Conservation (phyloP, 768 basidiomycete species). For the Pseudohyphozyma bogoriensis region DNA sequence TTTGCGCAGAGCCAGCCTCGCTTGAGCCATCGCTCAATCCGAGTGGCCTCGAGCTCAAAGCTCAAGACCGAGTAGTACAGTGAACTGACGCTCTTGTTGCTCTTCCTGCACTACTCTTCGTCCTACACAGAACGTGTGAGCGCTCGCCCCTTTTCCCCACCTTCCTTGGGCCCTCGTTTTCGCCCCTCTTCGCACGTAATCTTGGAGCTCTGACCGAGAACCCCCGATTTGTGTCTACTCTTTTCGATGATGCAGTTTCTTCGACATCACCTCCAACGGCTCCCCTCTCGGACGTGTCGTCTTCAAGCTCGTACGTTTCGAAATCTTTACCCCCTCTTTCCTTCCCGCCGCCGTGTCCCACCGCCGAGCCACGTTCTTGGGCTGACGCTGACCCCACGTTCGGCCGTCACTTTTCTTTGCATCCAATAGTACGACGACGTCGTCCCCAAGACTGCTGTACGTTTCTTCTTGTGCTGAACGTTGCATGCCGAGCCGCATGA, state of each 20-base stretch:
- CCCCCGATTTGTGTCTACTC: too few relatives aligned
- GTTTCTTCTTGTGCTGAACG: conserved; percentile 39
- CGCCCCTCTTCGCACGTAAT: too few relatives aligned
- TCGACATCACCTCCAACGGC: conserved; percentile 48
- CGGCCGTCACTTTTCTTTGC: background rate
- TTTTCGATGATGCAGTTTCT: too few relatives aligned
- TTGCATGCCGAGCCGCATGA: conserved; percentile 26
- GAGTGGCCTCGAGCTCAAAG: conserved; percentile 1
- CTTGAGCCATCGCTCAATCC: conserved; percentile 1
- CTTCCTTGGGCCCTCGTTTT: too few relatives aligned
- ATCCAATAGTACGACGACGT: conserved; percentile 46
- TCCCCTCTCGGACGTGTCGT: conserved; percentile 58
- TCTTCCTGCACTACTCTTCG: background rate
- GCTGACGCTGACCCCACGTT: background rate
- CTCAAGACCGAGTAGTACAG: too few relatives aligned
- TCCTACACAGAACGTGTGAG: background rate
- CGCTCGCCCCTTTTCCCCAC: too few relatives aligned
- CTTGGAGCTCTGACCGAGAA: too few relatives aligned
- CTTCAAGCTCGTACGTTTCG: conserved; percentile 72
- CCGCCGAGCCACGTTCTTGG: too few relatives aligned
- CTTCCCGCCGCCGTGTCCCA: too few relatives aligned
- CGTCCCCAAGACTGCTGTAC: conserved; percentile 77
- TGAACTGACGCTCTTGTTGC: too few relatives aligned
- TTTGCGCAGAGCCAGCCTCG: background rate
- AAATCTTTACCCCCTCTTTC: conserved; percentile 51